phyloP scores from a whole-genome alignment of 257 asterid genomes.

The Nicotiana tomentosiformis region DNA sequence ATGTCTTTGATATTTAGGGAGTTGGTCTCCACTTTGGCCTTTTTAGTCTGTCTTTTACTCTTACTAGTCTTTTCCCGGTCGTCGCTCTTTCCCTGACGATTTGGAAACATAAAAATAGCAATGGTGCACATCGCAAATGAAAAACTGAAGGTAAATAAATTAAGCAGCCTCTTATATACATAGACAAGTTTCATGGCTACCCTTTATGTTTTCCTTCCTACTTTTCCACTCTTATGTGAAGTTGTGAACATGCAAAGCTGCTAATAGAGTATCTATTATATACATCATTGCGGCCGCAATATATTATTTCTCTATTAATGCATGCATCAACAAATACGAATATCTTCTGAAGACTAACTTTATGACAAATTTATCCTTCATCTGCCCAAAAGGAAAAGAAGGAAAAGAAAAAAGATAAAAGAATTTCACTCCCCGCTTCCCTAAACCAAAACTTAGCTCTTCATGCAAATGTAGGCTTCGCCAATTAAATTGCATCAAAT shows the following conservation, averaged over 20 bases:
- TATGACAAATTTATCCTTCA: no score
- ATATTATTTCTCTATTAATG: background rate
- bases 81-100: slow-evolving; percentile 44
- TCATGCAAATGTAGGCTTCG: background rate
- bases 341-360: background rate
- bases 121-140: background rate
- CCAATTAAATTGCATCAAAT: background rate
- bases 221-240: background rate
- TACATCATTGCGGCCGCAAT: background rate
- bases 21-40: slow-evolving; percentile 71
- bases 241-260: background rate
- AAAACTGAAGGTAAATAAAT: background rate
- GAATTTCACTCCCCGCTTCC: background rate
- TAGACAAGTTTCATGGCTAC: background rate
- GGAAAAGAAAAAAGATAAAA: background rate
- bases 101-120: background rate
- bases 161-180: background rate
- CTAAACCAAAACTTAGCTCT: background rate
- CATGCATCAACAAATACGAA: background rate
- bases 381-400: background rate
- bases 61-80: slow-evolving; percentile 34
- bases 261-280: background rate
- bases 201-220: background rate
- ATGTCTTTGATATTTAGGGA: slow-evolving; percentile 84
- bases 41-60: slow-evolving; percentile 52